Evolutionary conservation across 257 asterid species (phyloP).

Genomic region (Echium plantagineum): DNA sequence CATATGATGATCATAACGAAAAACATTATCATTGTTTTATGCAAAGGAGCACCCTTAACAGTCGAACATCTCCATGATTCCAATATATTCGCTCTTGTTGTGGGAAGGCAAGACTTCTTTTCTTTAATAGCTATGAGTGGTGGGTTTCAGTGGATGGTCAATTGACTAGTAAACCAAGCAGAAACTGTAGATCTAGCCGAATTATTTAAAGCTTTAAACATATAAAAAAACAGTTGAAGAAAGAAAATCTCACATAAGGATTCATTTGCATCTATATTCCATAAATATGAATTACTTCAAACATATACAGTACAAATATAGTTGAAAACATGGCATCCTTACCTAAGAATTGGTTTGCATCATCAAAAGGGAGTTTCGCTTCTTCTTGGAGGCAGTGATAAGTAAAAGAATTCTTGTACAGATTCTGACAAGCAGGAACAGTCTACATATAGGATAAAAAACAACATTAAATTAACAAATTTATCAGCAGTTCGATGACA

Average conservation of each 20-base stretch:
- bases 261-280: conserved; percentile 43
- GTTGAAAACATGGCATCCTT: conserved; percentile 12
- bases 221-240: not conserved
- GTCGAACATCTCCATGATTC: too few species aligned
- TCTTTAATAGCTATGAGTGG: too few species aligned
- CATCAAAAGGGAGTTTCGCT: conserved; percentile 53
- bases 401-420: conserved; percentile 71
- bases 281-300: not conserved
- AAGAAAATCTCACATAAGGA: conserved; percentile 47
- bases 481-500: not conserved
- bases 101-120: too few species aligned
- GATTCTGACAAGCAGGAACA: conserved; percentile 81
- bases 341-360: conserved; percentile 79
- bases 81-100: too few species aligned
- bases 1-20: not conserved
- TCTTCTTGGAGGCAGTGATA: conserved; percentile 76
- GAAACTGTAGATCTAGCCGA: too few species aligned
- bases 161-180: not conserved
- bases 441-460: conserved; percentile 35
- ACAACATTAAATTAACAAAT: not conserved
- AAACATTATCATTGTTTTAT: not conserved
- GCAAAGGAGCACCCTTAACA: not conserved
- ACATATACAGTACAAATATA: not conserved
- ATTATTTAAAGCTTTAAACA: too few species aligned
- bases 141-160: too few species aligned